Conservation (phyloP, 2,329 filamentous ascomycete species). For the Colletotrichum gigasporum region DNA sequence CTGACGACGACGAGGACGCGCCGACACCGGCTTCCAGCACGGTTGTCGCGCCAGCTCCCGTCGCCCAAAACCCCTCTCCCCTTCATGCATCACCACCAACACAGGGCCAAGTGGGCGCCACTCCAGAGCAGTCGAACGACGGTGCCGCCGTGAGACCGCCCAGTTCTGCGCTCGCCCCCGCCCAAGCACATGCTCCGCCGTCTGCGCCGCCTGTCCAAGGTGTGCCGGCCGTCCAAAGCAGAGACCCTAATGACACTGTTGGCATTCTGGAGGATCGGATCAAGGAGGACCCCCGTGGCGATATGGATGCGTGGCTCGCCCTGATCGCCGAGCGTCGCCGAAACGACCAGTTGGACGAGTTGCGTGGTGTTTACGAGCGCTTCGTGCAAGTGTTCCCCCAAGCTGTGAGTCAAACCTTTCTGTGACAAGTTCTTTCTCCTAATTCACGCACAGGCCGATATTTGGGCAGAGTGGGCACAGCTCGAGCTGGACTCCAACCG, state of each 20-base stretch:
- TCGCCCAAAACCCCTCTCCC: conserved; percentile 4
- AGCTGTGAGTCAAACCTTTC: conserved; percentile 72
- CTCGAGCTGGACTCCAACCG: conserved; percentile 92
- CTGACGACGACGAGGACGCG: conserved; percentile 63
- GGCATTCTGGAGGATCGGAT: conserved; percentile 90
- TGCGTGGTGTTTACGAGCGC: conserved; percentile 82
- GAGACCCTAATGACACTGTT: conserved; percentile 73
- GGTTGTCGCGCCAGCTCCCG: not conserved
- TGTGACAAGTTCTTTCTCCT: conserved; percentile 36
- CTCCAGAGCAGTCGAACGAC: conserved; percentile 33
- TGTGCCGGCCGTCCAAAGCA: conserved; percentile 31
- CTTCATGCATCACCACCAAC: conserved; percentile 21
- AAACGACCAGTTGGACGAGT: conserved; percentile 83
- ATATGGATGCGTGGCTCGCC: conserved; percentile 89
- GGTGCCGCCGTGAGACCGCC: conserved; percentile 32
- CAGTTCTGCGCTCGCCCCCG: conserved; percentile 48
- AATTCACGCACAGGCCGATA: conserved; percentile 75
- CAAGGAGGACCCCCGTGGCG: conserved; percentile 90
- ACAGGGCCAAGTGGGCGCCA: conserved; percentile 23
- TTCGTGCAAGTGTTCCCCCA: conserved; percentile 91
- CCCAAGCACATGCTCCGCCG: conserved; percentile 47
- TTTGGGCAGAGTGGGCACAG: conserved; percentile 89
- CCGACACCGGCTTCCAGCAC: conserved; percentile 21
- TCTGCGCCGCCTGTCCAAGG: conserved; percentile 36
- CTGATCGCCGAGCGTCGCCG: conserved; percentile 87